Conservation (phyloP, 345 rosid species). For the Garcia nutans region DNA sequence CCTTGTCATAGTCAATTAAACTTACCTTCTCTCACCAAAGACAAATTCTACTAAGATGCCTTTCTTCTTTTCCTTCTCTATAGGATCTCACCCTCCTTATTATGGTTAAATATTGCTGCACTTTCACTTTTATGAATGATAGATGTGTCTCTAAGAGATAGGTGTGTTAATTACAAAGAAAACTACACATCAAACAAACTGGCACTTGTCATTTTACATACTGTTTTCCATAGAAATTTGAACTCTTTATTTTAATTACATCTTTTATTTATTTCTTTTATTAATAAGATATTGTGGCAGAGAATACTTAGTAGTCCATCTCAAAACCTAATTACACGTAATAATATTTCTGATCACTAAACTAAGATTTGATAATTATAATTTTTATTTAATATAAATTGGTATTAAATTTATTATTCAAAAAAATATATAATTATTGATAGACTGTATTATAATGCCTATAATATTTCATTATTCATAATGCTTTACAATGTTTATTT, state of each 20-base stretch:
- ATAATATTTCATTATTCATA: too few species aligned
- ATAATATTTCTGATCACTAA: too few species aligned
- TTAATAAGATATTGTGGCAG: too few species aligned
- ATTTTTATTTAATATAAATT: too few species aligned
- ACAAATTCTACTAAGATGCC: constrained; percentile 77
- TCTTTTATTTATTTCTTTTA: constrained; percentile 15
- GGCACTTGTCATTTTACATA: constrained; percentile 42
- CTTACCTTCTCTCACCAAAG: constrained; percentile 43
- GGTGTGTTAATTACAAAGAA: constrained; percentile 51
- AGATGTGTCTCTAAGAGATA: constrained; percentile 10
- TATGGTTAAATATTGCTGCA: constrained; percentile 45
- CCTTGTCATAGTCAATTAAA: constrained; percentile 38
- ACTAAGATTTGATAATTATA: too few species aligned
- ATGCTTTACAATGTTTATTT: too few species aligned
- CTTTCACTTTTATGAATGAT: constrained; percentile 56
- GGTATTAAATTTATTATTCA: too few species aligned
- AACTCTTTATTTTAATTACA: constrained; percentile 22
- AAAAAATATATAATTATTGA: too few species aligned
- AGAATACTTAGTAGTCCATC: too few species aligned
- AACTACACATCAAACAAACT: constrained; percentile 71
- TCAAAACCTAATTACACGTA: too few species aligned
- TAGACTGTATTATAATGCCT: too few species aligned
- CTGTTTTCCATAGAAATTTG: constrained; percentile 34
- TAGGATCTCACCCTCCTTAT: constrained; percentile 50
- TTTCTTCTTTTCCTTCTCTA: constrained; percentile 50